Evolutionary conservation across 2,329 filamentous ascomycete genomes (phyloP), one percentile per base, ranked within the genome.

Genomic region (Colletotrichum camelliae): DNA sequence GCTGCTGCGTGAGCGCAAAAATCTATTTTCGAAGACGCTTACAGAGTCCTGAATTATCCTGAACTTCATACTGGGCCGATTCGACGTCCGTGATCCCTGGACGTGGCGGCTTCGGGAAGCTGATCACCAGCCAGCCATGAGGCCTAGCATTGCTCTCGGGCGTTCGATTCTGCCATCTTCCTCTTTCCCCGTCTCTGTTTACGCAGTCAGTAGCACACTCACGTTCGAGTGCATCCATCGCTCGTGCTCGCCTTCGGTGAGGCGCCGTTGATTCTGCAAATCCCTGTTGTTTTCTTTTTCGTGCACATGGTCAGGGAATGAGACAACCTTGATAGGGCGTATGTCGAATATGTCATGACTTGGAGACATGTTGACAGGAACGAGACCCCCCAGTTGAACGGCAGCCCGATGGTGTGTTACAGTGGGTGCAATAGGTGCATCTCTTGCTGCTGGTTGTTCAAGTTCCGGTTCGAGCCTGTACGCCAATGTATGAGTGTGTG

Each of bases 21-120:
- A 39, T 68, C 64, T 39, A 75, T 73, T 73, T 73, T 68, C 67
- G 70, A 73, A 67, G 70, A 68, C 39, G 52, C 55, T 64, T 33
- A 18, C 18, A 65, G 72, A 68, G 55, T 73, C 73, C 73, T 75
- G 72, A 74, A 71, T 74, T 71, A 35, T 74, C 72, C 67, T 71
- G 64, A 75, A 68, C n/a, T 64, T 62, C 73, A 73, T 64, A 72
- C 72, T 29, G 33, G 58, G 57, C 39, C 55, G 58, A 16, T 39
- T 43, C 12, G 21, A 67, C 43, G 73, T 75, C 73, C 73, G 70
- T 75, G 73, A 57, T 52, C 39, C 65, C 43, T 61, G 24, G 15
- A 64, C 27, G 67, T 70, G 67, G 67, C 62, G 70, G 43, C 69
- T 68, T 67, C 70, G 64, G 27, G 70, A 75, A 71, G 70, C 70